Evolutionary conservation across 2,329 filamentous ascomycete genomes (phyloP).

Genomic region (Didymella pomorum): DNA sequence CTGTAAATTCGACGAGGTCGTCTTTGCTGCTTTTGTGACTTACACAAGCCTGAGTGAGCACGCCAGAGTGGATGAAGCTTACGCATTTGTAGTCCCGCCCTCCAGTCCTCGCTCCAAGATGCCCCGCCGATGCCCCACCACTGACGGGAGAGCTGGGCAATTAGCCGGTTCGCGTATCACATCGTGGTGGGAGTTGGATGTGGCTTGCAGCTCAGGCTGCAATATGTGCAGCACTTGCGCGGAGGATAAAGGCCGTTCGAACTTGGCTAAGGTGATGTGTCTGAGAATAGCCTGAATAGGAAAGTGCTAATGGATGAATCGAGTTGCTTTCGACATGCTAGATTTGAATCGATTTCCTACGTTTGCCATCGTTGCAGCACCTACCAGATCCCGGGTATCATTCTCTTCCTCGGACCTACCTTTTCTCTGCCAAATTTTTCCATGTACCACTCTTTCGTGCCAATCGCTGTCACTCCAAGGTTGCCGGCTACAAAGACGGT

Average conservation of each 20-base stretch:
- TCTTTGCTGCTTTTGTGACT: neutral
- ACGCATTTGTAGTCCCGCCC: conserved; percentile 17
- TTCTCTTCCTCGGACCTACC: conserved; percentile 40
- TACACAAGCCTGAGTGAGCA: conserved; percentile 1
- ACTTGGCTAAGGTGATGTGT: neutral
- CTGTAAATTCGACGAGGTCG: neutral
- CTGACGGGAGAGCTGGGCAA: conserved; percentile 5
- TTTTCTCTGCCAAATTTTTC: conserved; percentile 44
- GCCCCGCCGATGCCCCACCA: conserved; percentile 18
- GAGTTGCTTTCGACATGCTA: conserved; percentile 11
- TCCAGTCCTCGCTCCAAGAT: conserved; percentile 18
- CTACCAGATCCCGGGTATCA: conserved; percentile 47
- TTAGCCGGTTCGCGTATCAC: conserved; percentile 14
- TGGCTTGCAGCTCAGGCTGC: conserved; percentile 13
- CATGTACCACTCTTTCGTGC: conserved; percentile 69
- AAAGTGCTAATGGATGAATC: conserved; percentile 1
- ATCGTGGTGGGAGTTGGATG: neutral
- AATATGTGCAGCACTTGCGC: conserved; percentile 1
- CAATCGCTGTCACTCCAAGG: conserved; percentile 80
- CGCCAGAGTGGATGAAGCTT: conserved; percentile 17
- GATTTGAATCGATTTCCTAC: conserved; percentile 8
- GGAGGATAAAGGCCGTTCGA: conserved; percentile 5
- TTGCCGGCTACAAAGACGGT: conserved; percentile 79
- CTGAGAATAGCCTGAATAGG: conserved; percentile 2
- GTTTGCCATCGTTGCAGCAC: conserved; percentile 6